phyloP scores from a whole-genome alignment of 441 rosid genomes.

The Populus hybrid region DNA sequence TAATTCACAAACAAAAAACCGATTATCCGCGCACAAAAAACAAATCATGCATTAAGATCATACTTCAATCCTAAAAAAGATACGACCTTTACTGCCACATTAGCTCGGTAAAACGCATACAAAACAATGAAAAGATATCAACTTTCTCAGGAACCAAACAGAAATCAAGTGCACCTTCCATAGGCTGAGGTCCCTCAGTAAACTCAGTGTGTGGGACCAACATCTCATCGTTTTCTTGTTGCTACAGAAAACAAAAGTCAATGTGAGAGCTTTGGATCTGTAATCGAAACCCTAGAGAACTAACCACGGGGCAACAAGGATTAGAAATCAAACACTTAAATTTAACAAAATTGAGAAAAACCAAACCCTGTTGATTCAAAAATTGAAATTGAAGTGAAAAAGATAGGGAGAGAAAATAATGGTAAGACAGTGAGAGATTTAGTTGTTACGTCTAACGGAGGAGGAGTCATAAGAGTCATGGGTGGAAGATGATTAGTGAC shows the following conservation, averaged over 20 bases:
- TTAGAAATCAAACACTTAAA: conserved; percentile 17
- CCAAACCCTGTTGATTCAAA: not conserved
- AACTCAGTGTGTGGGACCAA: conserved; percentile 82
- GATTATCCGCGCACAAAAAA: not conserved
- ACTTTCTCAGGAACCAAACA: too few relatives aligned
- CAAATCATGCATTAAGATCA: not conserved
- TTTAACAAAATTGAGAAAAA: not conserved
- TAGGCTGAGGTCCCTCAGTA: conserved; percentile 76
- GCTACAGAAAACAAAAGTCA: conserved; percentile 28
- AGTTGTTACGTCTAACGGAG: conserved; percentile 59
- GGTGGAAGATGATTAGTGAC: conserved; percentile 9
- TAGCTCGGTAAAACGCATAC: conserved; percentile 1
- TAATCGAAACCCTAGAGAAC: conserved; percentile 35
- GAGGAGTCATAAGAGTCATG: conserved; percentile 82
- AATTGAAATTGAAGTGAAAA: too few relatives aligned
- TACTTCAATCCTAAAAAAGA: not conserved
- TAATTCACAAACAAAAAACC: not conserved
- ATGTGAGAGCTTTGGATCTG: conserved; percentile 32
- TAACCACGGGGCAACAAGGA: not conserved
- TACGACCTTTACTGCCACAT: too few relatives aligned
- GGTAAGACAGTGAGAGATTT: conserved; percentile 4
- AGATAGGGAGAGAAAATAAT: not conserved
- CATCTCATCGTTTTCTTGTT: conserved; percentile 95
- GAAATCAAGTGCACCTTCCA: conserved; percentile 57
- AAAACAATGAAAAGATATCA: conserved; percentile 3